Evolutionary conservation across 2,329 filamentous ascomycete genomes (phyloP), one percentile per base, ranked within the genome.

Genomic region (Pseudonectria buxi): DNA sequence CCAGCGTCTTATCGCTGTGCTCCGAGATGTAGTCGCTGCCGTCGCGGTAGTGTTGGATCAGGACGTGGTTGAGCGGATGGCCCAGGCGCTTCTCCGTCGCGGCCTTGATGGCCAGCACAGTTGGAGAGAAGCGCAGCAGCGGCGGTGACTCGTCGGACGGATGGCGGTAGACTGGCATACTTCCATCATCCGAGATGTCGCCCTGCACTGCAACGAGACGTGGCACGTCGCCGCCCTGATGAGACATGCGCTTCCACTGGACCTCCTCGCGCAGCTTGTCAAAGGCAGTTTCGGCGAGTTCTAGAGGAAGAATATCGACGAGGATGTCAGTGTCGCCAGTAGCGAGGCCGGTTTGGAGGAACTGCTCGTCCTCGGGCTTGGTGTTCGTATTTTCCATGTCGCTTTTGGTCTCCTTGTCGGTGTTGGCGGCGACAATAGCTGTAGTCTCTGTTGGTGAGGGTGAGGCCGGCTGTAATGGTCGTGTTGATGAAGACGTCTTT

Each of bases 1-100:
- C 92, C 15, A 98, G 69, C 0, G 90, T 95, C 64, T 98, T 98
- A 58, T 98, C 92, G 26, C 87, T 94, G 55, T 98, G 92, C 56
- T 98, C 92, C 1, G 86, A 92, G 43, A 98, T 98, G 56, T 87
- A 87, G 61, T 98, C 92, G 31, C 77, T 78, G 3, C 90, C 86
- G 47, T 75, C 74, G n/a, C 92, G 85, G 55, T 98, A 98, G 39
- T 88, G 76, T 55, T 98, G 92, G 30, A 98, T 94, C 31, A 98
- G 66, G 1, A 81, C 89, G 56, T 98, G 92, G 53, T 98, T 98
- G 28, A 98, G 63, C 1, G 76, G 66, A 52, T 96, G 92, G 0
- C 85, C 83, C 2, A 94, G 71, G 12, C 76, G 67, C 37, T 73
- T 69, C 57, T 95, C 86, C 0, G 87, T 81, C 36, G 74, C 72